Evolutionary conservation across 2,329 filamentous ascomycete species (phyloP).

Genomic region (Fusarium camptoceras): DNA sequence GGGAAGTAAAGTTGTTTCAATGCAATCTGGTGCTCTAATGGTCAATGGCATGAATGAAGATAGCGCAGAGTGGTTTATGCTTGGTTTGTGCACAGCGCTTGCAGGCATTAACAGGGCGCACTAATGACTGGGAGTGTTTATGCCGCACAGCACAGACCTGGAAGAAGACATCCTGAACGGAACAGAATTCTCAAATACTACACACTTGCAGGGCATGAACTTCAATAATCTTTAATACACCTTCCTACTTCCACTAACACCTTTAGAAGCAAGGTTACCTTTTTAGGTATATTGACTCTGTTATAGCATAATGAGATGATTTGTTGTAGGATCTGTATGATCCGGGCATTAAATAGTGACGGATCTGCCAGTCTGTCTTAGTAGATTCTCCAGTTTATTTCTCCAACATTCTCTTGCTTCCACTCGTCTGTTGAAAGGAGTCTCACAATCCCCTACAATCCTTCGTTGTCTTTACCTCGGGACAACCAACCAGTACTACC

Average conservation of each 20-base stretch:
- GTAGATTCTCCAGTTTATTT: background rate
- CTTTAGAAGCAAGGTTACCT: background rate
- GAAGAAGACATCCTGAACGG: background rate
- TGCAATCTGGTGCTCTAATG: fast-evolving
- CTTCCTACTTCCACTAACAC: background rate
- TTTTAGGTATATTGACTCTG: background rate
- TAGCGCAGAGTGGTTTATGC: background rate
- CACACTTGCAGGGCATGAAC: background rate
- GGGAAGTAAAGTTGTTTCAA: background rate
- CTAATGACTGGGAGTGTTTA: background rate
- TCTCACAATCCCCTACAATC: background rate
- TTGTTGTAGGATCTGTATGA: background rate
- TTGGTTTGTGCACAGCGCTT: background rate
- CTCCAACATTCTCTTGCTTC: background rate
- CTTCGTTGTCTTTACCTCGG: fast-evolving
- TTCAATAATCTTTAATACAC: background rate
- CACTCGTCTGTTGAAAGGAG: background rate
- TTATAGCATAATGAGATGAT: background rate
- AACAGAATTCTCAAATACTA: background rate
- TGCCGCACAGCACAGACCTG: background rate
- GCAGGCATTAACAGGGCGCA: background rate
- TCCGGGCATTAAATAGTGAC: background rate
- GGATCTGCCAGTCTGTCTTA: background rate
- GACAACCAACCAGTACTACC: too few relatives aligned
- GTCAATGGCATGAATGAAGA: background rate